phyloP scores from a whole-genome alignment of 2,329 filamentous ascomycete genomes.

The Ceratocystis destructans region DNA sequence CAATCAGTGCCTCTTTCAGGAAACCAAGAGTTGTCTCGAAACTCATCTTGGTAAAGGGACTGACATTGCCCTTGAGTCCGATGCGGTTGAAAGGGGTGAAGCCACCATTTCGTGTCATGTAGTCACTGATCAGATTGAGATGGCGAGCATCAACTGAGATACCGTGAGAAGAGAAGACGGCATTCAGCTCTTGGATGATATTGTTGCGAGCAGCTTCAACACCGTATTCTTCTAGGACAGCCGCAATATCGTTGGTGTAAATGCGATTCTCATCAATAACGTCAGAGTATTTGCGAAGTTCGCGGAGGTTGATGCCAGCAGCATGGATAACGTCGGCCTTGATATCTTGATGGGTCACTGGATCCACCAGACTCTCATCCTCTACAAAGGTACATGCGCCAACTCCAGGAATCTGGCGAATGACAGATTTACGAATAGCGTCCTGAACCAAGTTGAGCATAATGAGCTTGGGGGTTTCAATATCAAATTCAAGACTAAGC shows the following conservation, averaged over 20 bases:
- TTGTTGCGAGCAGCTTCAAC: constrained; percentile 81
- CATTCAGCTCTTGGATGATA: constrained; percentile 74
- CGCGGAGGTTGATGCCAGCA: constrained; percentile 72
- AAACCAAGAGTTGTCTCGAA: constrained; percentile 96
- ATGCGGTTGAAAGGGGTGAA: constrained; percentile 90
- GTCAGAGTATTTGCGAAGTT: constrained; percentile 79
- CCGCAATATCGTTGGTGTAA: constrained; percentile 82
- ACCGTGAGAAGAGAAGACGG: constrained; percentile 79
- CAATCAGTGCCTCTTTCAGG: constrained; percentile 79
- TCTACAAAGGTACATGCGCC: constrained; percentile 54
- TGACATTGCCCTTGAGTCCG: constrained; percentile 70
- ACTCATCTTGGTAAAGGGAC: constrained; percentile 96
- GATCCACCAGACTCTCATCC: constrained; percentile 40
- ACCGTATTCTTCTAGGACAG: constrained; percentile 74
- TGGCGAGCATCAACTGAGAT: constrained; percentile 87
- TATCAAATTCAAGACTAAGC: constrained; percentile 71
- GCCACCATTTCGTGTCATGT: constrained; percentile 87
- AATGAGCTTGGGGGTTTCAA: constrained; percentile 71
- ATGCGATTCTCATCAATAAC: constrained; percentile 76
- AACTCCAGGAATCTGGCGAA: constrained; percentile 74
- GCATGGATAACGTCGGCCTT: constrained; percentile 54
- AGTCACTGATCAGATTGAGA: constrained; percentile 87
- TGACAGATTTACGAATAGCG: constrained; percentile 61
- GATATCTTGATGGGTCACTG: constrained; percentile 34
- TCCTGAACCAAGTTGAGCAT: constrained; percentile 84